These are phyloP conservation scores for Nakazawaea ernobii DNA, from an alignment of 805 yeast genomes.

Conservation along the genomic window DNA sequence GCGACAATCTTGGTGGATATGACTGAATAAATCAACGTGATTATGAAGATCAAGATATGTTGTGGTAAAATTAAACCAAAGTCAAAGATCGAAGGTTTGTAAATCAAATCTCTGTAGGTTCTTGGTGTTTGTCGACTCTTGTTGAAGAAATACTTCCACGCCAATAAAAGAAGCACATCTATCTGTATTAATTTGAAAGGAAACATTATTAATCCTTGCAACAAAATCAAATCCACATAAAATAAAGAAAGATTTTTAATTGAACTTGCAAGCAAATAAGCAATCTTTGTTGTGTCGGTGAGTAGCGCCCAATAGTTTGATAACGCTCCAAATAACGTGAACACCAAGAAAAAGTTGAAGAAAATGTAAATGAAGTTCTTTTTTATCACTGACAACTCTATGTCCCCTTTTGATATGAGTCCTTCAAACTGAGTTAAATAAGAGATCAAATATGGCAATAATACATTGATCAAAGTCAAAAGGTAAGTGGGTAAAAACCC, in stretches of 20 bases:
- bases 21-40: slow-evolving; percentile 82
- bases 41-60: slow-evolving; percentile 79
- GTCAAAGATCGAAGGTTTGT: slow-evolving; percentile 54
- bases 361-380: slow-evolving; percentile 58
- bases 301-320: slow-evolving; percentile 54
- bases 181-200: slow-evolving; percentile 51
- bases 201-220: slow-evolving; percentile 66
- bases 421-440: slow-evolving; percentile 48
- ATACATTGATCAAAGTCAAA: slow-evolving; percentile 47
- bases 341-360: slow-evolving; percentile 55
- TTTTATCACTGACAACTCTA: slow-evolving; percentile 49
- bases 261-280: slow-evolving; percentile 48
- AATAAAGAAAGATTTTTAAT: slow-evolving; percentile 46
- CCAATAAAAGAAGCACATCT: slow-evolving; percentile 45
- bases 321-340: slow-evolving; percentile 56
- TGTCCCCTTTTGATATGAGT: slow-evolving; percentile 49
- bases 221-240: slow-evolving; percentile 54
- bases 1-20: slow-evolving; percentile 82
- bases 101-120: slow-evolving; percentile 44
- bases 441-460: slow-evolving; percentile 50
- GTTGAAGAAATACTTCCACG: slow-evolving; percentile 33
- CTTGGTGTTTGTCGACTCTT: slow-evolving; percentile 41
- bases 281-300: slow-evolving; percentile 54
- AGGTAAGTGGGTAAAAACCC: slow-evolving; percentile 59
- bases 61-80: slow-evolving; percentile 83